Evolutionary conservation across 2,329 filamentous ascomycete genomes (phyloP).

Genomic region (Verticillium klebahnii): DNA sequence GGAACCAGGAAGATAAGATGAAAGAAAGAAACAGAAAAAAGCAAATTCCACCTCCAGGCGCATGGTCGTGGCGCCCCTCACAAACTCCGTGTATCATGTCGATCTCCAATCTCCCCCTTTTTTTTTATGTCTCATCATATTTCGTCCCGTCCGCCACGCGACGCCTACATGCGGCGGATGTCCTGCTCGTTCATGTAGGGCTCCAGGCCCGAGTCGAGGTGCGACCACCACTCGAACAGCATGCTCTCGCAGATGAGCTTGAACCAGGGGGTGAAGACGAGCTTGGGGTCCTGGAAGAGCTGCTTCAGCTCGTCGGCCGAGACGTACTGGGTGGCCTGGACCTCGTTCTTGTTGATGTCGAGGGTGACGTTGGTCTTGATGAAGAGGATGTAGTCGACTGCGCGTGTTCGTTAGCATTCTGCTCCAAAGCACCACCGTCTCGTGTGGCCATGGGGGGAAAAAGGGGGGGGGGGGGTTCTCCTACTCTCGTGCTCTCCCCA

Average conservation of each 20-base stretch:
- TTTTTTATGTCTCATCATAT: not conserved
- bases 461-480: conserved; percentile 35
- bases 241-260: conserved; percentile 97
- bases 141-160: not conserved
- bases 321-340: conserved; percentile 79
- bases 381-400: conserved; percentile 98
- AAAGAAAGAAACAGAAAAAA: not conserved
- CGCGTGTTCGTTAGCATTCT: conserved; percentile 9
- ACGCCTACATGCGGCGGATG: conserved; percentile 73
- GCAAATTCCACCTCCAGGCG: not conserved
- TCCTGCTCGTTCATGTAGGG: conserved; percentile 81
- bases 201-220: conserved; percentile 75
- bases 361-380: conserved; percentile 91
- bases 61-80: not conserved
- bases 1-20: not conserved
- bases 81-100: not conserved
- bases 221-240: conserved; percentile 96
- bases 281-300: conserved; percentile 74
- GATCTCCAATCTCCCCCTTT: not conserved
- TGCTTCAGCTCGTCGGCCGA: conserved; percentile 74
- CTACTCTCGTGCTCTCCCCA: conserved; percentile 98
- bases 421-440: not conserved
- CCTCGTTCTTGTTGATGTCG: conserved; percentile 81
- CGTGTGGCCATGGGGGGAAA: not conserved
- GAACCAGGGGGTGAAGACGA: conserved; percentile 98